phyloP scores from a whole-genome alignment of 306 rosid species.

The Trifolium pratense region DNA sequence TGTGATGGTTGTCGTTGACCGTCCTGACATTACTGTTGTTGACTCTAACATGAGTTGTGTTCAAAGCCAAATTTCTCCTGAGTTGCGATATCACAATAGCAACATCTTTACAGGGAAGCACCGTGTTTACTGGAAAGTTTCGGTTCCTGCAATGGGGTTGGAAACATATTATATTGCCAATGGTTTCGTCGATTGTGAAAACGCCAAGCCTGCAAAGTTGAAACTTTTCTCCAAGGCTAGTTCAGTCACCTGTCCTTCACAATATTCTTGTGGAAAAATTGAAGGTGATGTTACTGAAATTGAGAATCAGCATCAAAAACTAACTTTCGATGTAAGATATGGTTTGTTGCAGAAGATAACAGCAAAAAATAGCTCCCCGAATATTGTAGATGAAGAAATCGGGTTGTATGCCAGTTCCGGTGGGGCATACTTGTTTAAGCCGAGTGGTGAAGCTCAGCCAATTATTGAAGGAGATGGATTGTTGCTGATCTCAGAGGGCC shows the following conservation, averaged over 20 bases:
- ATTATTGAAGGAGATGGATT: slow-evolving; percentile 73
- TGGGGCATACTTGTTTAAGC: slow-evolving; percentile 93
- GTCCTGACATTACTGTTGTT: slow-evolving; percentile 76
- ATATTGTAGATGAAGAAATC: slow-evolving; percentile 79
- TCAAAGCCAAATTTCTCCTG: slow-evolving; percentile 86
- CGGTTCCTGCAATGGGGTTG: slow-evolving; percentile 90
- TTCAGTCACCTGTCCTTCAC: slow-evolving; percentile 68
- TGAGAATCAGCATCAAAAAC: slow-evolving; percentile 73
- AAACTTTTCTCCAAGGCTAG: slow-evolving; percentile 61
- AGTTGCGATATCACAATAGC: slow-evolving; percentile 71
- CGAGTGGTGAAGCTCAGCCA: slow-evolving; percentile 74
- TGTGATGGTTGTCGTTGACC: slow-evolving; percentile 76
- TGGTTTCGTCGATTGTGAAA: slow-evolving; percentile 71
- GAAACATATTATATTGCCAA: slow-evolving; percentile 74
- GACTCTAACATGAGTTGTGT: slow-evolving; percentile 81
- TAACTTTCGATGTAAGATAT: slow-evolving; percentile 65
- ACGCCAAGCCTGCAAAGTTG: slow-evolving; percentile 75
- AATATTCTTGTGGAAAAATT: slow-evolving; percentile 69
- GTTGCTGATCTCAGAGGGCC: slow-evolving; percentile 73
- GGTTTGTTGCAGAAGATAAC: slow-evolving; percentile 82
- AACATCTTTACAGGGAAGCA: slow-evolving; percentile 84
- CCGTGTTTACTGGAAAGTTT: slow-evolving; percentile 79
- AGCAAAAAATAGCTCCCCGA: slow-evolving; percentile 50
- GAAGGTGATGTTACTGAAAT: slow-evolving; percentile 64
- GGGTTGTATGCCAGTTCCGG: slow-evolving; percentile 79